Percentiles rank a stretch among this genome's conserved stretches.
These are phyloP conservation scores for Rhodosorus marinus DNA, from an alignment of 23 red algal genomes.

Conservation along the genomic window DNA sequence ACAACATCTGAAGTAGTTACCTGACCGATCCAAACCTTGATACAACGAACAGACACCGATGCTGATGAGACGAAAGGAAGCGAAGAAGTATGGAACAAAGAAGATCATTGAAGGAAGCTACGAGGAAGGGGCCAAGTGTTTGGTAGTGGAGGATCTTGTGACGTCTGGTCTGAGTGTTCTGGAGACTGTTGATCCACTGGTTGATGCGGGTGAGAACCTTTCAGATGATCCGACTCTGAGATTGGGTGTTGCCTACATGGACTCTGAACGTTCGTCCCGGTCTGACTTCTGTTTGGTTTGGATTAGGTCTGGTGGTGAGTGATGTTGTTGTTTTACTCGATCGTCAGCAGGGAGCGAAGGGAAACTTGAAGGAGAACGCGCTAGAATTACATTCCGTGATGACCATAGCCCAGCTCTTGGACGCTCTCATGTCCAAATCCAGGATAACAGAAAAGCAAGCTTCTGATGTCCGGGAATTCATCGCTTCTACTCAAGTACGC, in stretches of 20 bases:
- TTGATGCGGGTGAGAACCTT: no score
- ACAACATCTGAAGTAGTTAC: no score
- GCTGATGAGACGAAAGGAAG: slow-evolving; percentile 88
- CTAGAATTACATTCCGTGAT: slow-evolving; percentile 46
- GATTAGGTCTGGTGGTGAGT: slow-evolving; percentile 20
- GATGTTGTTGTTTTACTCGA: slow-evolving; percentile 70
- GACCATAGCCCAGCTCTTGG: slow-evolving; percentile 17
- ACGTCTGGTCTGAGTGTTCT: slow-evolving; percentile 69
- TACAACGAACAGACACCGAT: no score
- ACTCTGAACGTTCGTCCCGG: no score
- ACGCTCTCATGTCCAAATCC: slow-evolving; percentile 7
- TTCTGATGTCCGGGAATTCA: slow-evolving; percentile 26
- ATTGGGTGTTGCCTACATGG: no score
- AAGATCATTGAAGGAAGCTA: slow-evolving; percentile 63
- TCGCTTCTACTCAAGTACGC: slow-evolving; percentile 31
- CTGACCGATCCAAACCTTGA: no score
- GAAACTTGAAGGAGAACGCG: slow-evolving; percentile 12
- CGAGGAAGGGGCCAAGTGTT: slow-evolving; percentile 6
- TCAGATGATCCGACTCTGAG: no score
- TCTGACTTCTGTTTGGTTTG: no score
- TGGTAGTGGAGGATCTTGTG: slow-evolving; percentile 89
- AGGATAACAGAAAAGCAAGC: slow-evolving; percentile 14
- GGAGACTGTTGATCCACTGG: slow-evolving; percentile 65
- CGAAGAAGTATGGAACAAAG: slow-evolving; percentile 72
- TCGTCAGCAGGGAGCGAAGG: slow-evolving; percentile 73